Evolutionary conservation across 768 basidiomycete species (phyloP).

Genomic region (Agrocybe pediades): DNA sequence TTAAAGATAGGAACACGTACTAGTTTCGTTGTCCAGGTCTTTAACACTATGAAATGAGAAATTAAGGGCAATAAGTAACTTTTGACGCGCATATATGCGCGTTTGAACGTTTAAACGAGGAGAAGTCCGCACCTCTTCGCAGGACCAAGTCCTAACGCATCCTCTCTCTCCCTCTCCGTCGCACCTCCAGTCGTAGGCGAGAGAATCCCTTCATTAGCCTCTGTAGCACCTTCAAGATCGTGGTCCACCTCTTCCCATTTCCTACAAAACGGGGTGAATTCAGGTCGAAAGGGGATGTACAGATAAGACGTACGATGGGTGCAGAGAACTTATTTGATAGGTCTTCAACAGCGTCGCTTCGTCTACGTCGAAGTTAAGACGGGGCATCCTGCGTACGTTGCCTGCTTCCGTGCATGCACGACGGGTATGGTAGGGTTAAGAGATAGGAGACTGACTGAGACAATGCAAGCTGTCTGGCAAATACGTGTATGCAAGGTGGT

Average conservation of each 20-base stretch:
- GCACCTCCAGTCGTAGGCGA: conserved; percentile 26
- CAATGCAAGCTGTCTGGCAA: no score
- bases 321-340: conserved; percentile 77
- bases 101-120: no score
- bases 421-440: no score
- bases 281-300: neutral
- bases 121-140: conserved; percentile 28
- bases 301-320: conserved; percentile 59
- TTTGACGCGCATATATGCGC: conserved; percentile 1
- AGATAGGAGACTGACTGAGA: no score
- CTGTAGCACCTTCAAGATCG: conserved; percentile 71
- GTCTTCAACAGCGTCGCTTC: conserved; percentile 83
- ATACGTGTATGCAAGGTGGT: neutral
- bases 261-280: conserved; percentile 34
- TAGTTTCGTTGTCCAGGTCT: conserved; percentile 78
- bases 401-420: neutral
- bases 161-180: conserved; percentile 57
- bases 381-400: conserved; percentile 44
- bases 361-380: conserved; percentile 69
- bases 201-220: conserved; percentile 29
- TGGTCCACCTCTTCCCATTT: conserved; percentile 79
- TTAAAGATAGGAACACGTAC: conserved; percentile 42
- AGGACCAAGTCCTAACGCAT: conserved; percentile 72
- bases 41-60: conserved; percentile 42
- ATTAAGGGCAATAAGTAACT: neutral